Evolutionary conservation across 768 basidiomycete genomes (phyloP).

Genomic region (Boletus bicolor): DNA sequence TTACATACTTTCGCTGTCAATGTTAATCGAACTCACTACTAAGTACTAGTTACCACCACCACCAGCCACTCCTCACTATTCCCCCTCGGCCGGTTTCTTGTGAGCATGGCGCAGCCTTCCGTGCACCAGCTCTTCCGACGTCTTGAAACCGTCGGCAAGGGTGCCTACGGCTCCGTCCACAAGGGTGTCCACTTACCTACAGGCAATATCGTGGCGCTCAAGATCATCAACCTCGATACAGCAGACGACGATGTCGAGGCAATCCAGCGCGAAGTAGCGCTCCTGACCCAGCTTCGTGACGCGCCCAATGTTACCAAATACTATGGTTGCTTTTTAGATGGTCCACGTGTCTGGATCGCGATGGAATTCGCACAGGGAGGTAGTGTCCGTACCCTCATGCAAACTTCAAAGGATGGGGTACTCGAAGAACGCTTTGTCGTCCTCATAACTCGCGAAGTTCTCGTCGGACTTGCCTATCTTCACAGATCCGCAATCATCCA

Average conservation of each 20-base stretch:
- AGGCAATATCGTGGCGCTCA: conserved; percentile 90
- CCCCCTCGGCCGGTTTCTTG: background rate
- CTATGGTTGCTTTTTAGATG: conserved; percentile 94
- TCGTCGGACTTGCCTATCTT: conserved; percentile 82
- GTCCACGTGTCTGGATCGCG: conserved; percentile 96
- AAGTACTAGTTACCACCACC: background rate
- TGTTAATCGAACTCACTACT: background rate
- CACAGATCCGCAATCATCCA: conserved; percentile 96
- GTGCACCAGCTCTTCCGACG: conserved; percentile 81
- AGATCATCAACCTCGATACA: conserved; percentile 98
- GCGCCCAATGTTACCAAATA: conserved; percentile 92
- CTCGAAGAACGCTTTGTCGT: conserved; percentile 89
- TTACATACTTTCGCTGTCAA: background rate
- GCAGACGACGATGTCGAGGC: conserved; percentile 95
- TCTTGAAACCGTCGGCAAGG: conserved; percentile 91
- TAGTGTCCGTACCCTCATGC: conserved; percentile 90
- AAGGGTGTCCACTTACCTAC: conserved; percentile 82
- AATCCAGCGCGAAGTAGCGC: conserved; percentile 93
- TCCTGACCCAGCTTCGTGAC: conserved; percentile 85
- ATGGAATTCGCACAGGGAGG: conserved; percentile 98
- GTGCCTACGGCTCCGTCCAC: conserved; percentile 94
- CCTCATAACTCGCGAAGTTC: conserved; percentile 85
- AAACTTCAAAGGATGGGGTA: conserved; percentile 68
- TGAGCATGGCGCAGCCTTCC: conserved; percentile 46
- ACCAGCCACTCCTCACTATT: background rate